Evolutionary conservation across 108 stramenopile genomes (phyloP), one percentile per base, ranked within the genome.

Genomic region (Pseudonitzschia multistriata): DNA sequence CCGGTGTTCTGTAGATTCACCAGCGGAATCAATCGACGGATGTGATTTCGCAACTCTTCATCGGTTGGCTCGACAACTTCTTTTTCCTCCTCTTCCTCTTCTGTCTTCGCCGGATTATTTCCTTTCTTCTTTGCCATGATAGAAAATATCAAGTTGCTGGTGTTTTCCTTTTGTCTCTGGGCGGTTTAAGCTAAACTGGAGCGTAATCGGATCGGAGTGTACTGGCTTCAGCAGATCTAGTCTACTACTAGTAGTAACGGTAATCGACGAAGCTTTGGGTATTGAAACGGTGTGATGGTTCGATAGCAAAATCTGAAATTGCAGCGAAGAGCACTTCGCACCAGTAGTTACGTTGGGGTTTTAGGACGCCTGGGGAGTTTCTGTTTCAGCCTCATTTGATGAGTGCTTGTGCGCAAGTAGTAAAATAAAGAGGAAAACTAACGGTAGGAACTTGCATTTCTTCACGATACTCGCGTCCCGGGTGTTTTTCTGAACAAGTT

Each of bases 1-100:
- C 85, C 82, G 31, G 87, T 88, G 42, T 83, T 83, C 45, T 89
- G 76, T 21, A 89, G 67, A 72, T 94, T 85, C 5, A 94, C 89
- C 5, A 74, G 64, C 61, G 79, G 80, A 47, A 93, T 76, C 66
- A 93, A 76, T 24, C 69, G 17, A 22, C 79, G 67, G 70, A 93
- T 91, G 53, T 54, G 47, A 11, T 24, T 21, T 45, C 54, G 40
- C 31, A 79, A 39, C n/a, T 65, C 72, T 7, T 68, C 62, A 59
- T 79, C 78, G 52, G 70, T 35, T n/a, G 64, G 68, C 28, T 54
- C 37, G 10, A 21, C 68, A 14, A 14, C 61, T 47, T 47, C 63
- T 24, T 64, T 19, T 22, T 25, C 40, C 13, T 64, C 28, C 14
- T 42, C 28, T 47, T 45, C 28, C 5, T 30, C 57, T n/a, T 59